A percentile compares a stretch with the other conserved stretches of the same genome.
Evolutionary conservation across 2,329 filamentous ascomycete species (phyloP).

Genomic region (Plectosphaerella sp.): DNA sequence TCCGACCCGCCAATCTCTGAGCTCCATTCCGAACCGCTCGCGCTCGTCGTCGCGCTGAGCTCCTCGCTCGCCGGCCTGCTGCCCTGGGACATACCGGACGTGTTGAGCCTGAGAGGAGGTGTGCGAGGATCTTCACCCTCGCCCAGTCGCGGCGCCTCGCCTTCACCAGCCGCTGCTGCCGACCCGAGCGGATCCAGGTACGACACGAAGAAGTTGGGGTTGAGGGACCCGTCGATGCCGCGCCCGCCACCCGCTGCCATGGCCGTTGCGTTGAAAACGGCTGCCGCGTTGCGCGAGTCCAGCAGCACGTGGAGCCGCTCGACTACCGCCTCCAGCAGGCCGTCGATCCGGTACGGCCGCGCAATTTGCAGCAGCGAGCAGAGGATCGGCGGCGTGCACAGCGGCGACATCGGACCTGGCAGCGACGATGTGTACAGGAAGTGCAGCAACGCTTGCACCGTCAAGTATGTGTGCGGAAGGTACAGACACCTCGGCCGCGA

Average conservation of each 20-base stretch:
- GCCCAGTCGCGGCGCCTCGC: not conserved
- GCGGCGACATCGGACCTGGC: conserved; percentile 66
- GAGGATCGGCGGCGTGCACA: conserved; percentile 91
- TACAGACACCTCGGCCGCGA: conserved; percentile 83
- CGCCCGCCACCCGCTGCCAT: conserved; percentile 95
- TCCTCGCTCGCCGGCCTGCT: conserved; percentile 40
- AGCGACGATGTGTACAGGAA: conserved; percentile 92
- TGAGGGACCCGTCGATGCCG: conserved; percentile 65
- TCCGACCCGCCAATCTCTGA: conserved; percentile 48
- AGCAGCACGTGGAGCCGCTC: conserved; percentile 85
- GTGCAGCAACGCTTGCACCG: conserved; percentile 83
- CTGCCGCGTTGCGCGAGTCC: conserved; percentile 90
- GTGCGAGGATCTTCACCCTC: conserved; percentile 18
- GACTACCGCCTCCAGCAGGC: conserved; percentile 85
- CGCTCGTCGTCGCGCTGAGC: conserved; percentile 44
- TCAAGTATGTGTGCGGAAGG: conserved; percentile 86
- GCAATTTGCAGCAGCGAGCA: conserved; percentile 93
- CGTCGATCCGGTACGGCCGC: conserved; percentile 88
- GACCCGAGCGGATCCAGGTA: conserved; percentile 37
- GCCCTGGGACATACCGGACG: conserved; percentile 25
- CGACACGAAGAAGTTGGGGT: conserved; percentile 58
- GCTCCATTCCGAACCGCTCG: conserved; percentile 53
- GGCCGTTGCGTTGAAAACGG: conserved; percentile 95
- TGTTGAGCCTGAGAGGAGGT: conserved; percentile 45
- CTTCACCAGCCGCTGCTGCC: too few species aligned